These are phyloP conservation scores for Eucalyptus paniculata DNA, from an alignment of 345 rosid genomes.

Conservation along the genomic window DNA sequence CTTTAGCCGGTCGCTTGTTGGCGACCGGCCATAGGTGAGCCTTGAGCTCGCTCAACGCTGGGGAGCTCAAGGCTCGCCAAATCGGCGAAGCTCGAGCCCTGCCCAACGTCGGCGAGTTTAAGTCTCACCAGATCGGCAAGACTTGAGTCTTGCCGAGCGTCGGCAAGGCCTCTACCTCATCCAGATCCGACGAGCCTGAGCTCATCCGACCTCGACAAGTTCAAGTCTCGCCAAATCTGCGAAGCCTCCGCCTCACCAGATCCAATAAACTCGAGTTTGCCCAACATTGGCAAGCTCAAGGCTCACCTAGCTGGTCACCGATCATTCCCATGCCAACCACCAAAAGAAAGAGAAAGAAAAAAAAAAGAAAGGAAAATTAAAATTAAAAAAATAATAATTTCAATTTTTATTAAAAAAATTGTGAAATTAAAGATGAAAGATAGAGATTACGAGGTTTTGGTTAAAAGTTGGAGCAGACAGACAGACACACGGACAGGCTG, in stretches of 20 bases:
- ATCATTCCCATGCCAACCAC: rapidly evolving
- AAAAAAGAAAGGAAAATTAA: no score
- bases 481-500: background rate
- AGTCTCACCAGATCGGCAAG: rapidly evolving
- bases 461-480: background rate
- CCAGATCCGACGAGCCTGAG: rapidly evolving
- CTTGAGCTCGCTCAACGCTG: no score
- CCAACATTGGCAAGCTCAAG: rapidly evolving
- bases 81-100: rapidly evolving
- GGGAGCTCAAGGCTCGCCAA: no score
- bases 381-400: no score
- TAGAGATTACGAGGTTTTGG: no score
- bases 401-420: no score
- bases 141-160: rapidly evolving
- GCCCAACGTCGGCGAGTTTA: rapidly evolving
- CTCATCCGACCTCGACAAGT: rapidly evolving
- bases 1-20: no score
- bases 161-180: no score
- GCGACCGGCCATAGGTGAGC: no score
- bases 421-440: no score
- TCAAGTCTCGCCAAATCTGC: rapidly evolving
- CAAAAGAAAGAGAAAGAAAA: no score
- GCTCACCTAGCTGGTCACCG: rapidly evolving
- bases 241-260: no score
- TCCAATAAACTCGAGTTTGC: rapidly evolving